These are phyloP conservation scores for Claviceps africana DNA, from an alignment of 2,329 filamentous ascomycete genomes.

Conservation along the genomic window DNA sequence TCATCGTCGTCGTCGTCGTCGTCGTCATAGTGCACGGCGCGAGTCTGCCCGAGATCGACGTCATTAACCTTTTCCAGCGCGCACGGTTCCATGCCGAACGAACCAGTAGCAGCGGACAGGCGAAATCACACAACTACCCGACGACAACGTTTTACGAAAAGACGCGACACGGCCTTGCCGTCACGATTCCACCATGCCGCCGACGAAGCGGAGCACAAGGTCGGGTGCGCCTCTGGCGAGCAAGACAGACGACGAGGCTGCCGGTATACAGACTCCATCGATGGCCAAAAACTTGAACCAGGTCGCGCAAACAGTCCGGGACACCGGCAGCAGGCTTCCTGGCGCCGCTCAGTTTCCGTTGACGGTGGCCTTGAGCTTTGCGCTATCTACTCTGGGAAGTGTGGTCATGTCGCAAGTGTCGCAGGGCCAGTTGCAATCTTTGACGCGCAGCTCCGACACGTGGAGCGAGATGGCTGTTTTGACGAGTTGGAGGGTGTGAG, in stretches of 20 bases:
- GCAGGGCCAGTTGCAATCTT: conserved; percentile 49
- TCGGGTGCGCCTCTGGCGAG: conserved; percentile 7
- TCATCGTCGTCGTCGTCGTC: not conserved
- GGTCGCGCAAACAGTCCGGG: not conserved
- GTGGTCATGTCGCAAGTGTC: conserved; percentile 46
- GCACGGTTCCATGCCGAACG: not conserved
- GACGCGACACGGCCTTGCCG: not conserved
- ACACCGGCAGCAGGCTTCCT: conserved; percentile 23
- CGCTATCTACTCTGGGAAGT: conserved; percentile 50
- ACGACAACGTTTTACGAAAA: not conserved
- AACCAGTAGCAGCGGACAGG: not conserved
- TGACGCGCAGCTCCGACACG: conserved; percentile 50
- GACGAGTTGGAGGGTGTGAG: conserved; percentile 41
- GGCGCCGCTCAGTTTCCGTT: conserved; percentile 36
- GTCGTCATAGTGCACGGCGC: not conserved
- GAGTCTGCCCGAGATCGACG: not conserved
- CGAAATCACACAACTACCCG: not conserved
- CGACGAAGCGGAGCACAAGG: conserved; percentile 13
- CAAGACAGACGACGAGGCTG: not conserved
- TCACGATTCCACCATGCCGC: conserved; percentile 7
- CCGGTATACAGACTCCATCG: not conserved
- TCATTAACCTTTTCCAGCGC: not conserved
- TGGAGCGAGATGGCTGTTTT: conserved; percentile 46
- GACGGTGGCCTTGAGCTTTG: conserved; percentile 40
- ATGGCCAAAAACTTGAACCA: conserved; percentile 8